A percentile compares a stretch with the other conserved stretches of the same genome.
These are phyloP conservation scores for Tricholoma furcatifolium DNA, from an alignment of 768 basidiomycete species.

Conservation along the genomic window DNA sequence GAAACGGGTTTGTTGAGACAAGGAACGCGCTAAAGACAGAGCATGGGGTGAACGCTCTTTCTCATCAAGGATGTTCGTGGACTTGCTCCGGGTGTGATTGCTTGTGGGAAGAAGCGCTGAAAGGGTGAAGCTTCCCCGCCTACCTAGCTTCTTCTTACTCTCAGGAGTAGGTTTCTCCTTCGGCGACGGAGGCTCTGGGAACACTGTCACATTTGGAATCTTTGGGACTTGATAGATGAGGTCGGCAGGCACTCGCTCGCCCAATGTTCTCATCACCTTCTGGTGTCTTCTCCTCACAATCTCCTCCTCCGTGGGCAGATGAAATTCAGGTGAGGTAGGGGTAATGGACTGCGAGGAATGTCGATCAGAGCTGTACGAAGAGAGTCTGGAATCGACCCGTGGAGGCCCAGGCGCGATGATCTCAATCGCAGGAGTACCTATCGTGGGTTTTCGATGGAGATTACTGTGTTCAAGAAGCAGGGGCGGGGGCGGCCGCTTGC, in stretches of 20 bases:
- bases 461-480: conserved; percentile 12
- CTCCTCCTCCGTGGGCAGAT: conserved; percentile 15
- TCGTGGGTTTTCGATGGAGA: not conserved
- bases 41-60: not conserved
- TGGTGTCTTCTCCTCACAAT: conserved; percentile 12
- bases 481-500: conserved; percentile 12
- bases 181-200: conserved; percentile 12
- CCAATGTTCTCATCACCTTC: conserved; percentile 20
- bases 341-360: conserved; percentile 1
- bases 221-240: conserved; percentile 13
- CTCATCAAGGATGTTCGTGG: not conserved
- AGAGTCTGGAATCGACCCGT: conserved; percentile 5
- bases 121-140: conserved; percentile 14
- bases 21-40: not conserved
- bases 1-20: not conserved
- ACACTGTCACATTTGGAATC: conserved; percentile 10
- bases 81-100: conserved; percentile 13
- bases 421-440: conserved; percentile 6
- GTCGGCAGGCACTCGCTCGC: conserved; percentile 20
- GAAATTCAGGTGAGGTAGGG: conserved; percentile 9
- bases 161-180: not conserved
- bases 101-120: conserved; percentile 3
- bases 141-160: not conserved
- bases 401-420: conserved; percentile 11
- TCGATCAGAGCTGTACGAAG: not conserved